phyloP scores from a whole-genome alignment of 441 rosid species.

The Erysimum pusillum region DNA sequence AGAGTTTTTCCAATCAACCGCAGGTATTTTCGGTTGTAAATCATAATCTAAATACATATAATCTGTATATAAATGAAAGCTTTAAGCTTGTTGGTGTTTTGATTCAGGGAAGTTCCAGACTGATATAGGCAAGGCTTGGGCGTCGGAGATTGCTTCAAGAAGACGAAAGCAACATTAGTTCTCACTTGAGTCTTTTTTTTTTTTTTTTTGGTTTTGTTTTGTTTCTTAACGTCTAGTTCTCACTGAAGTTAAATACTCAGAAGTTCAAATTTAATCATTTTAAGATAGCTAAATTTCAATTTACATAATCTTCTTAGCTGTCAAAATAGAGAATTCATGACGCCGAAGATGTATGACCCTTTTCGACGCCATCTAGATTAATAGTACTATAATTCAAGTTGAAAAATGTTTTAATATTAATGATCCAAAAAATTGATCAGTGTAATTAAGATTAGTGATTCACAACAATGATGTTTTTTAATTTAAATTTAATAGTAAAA shows the following conservation, averaged over 20 bases:
- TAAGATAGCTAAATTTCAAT: background rate
- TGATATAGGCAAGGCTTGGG: constrained; percentile 94
- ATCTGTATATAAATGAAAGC: constrained; percentile 1
- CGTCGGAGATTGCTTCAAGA: constrained; percentile 80
- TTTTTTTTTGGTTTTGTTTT: background rate
- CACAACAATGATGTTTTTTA: no score
- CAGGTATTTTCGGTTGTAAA: constrained; percentile 54
- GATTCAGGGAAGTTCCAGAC: constrained; percentile 91
- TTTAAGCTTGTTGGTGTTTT: constrained; percentile 16
- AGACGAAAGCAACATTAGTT: constrained; percentile 57
- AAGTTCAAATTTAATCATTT: constrained; percentile 24
- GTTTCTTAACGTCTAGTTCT: background rate
- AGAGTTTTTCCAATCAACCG: constrained; percentile 90
- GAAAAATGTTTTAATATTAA: no score
- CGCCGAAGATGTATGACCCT: no score
- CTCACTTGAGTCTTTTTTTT: constrained; percentile 7
- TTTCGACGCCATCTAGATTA: no score
- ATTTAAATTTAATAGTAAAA: no score
- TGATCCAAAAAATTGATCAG: no score
- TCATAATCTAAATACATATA: background rate
- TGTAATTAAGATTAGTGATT: no score
- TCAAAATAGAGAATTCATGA: no score
- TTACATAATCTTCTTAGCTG: background rate
- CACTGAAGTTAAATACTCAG: constrained; percentile 7
- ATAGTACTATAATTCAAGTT: no score